Conservation (phyloP, 257 asterid species). For the Capsicum baccatum region DNA sequence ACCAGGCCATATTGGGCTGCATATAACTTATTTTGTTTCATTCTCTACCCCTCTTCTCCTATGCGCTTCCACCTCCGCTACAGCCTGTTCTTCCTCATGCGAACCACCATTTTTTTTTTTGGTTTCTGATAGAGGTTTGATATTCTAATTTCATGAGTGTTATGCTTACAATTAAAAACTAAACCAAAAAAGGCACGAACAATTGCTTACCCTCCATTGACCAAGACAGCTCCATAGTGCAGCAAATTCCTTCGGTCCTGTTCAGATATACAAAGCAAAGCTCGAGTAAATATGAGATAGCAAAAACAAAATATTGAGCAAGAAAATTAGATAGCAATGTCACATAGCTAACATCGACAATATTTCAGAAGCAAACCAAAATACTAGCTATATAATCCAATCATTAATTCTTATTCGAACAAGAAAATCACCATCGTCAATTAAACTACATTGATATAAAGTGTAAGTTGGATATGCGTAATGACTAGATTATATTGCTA, state of each 20-base stretch:
- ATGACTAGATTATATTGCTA: too few relatives aligned
- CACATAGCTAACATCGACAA: background rate
- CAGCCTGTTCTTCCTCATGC: background rate
- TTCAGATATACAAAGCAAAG: constrained; percentile 22
- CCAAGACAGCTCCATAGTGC: constrained; percentile 83
- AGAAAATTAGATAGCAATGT: background rate
- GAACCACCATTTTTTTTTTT: background rate
- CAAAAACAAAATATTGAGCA: background rate
- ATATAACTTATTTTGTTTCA: constrained; percentile 4
- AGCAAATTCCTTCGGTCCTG: constrained; percentile 82
- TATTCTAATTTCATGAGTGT: background rate
- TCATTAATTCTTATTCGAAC: background rate
- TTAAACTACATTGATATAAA: background rate
- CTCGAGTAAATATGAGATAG: background rate
- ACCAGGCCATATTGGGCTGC: background rate
- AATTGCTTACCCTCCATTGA: constrained; percentile 74
- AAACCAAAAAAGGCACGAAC: background rate
- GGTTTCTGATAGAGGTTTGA: background rate
- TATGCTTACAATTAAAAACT: background rate
- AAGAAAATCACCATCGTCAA: background rate
- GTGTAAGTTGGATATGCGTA: too few relatives aligned
- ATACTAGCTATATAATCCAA: background rate
- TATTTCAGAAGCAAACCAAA: background rate
- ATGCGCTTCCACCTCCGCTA: background rate
- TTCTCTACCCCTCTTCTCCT: background rate